Percentiles rank a stretch among this genome's conserved stretches.
Evolutionary conservation across 1,284 basidiomycete genomes (phyloP).

Genomic region (Takashimella tepidaria): DNA sequence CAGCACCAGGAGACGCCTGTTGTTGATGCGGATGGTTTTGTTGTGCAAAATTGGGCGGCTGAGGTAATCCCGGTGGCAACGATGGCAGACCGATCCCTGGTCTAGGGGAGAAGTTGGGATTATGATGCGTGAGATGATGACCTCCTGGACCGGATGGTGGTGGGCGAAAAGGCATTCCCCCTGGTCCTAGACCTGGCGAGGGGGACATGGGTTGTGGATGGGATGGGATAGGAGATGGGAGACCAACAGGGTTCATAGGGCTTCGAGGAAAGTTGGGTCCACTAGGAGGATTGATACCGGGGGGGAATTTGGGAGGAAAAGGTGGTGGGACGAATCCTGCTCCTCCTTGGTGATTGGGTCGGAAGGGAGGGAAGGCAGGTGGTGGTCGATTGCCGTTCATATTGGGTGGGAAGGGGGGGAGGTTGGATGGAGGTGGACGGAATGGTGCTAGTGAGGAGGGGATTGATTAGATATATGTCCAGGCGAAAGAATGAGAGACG

Average conservation of each 20-base stretch:
- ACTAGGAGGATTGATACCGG: conserved; percentile 2
- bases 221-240: conserved; percentile 1
- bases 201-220: not conserved
- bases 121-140: no score
- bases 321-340: conserved; percentile 7
- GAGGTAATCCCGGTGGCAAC: conserved; percentile 19
- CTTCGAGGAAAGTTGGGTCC: not conserved
- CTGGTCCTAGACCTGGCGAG: not conserved
- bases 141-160: not conserved
- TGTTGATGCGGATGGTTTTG: conserved; percentile 9
- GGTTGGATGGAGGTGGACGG: conserved; percentile 10
- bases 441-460: not conserved
- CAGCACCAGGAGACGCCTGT: conserved; percentile 1
- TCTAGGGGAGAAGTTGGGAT: no score
- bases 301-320: conserved; percentile 14
- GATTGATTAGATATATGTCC: not conserved
- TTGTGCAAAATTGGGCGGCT: conserved; percentile 20
- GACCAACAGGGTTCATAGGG: not conserved
- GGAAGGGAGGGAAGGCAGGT: conserved; percentile 26
- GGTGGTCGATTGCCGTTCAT: conserved; percentile 4
- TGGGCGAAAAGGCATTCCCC: not conserved
- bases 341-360: conserved; percentile 16
- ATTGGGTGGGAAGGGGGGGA: conserved; percentile 18
- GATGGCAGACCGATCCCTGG: conserved; percentile 27
- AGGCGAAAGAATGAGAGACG: not conserved